A percentile compares a stretch with the other conserved stretches of the same genome.
These are phyloP conservation scores for Saccharomycopsis javanensis DNA, from an alignment of 805 yeast genomes.

Conservation along the genomic window DNA sequence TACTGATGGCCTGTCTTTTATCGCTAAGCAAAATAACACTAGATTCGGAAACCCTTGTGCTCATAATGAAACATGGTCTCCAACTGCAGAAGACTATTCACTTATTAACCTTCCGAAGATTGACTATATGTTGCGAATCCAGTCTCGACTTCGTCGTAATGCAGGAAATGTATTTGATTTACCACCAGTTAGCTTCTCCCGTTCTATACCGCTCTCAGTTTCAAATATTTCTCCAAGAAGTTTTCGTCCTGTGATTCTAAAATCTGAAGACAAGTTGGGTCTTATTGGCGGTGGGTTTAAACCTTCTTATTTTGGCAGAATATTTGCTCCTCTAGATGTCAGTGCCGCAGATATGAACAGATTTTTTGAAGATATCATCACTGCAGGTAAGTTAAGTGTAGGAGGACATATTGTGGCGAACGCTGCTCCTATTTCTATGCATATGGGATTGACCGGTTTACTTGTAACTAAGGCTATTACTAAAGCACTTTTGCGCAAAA, in stretches of 20 bases:
- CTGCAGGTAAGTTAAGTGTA: neutral
- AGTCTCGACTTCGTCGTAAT: neutral
- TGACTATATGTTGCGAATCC: neutral
- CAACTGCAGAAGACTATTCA: neutral
- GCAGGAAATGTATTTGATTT: neutral
- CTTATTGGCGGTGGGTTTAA: neutral
- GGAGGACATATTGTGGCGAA: neutral
- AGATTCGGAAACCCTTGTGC: neutral
- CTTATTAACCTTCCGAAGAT: neutral
- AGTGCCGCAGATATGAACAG: neutral
- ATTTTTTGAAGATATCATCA: neutral
- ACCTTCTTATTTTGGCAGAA: neutral
- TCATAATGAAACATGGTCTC: neutral
- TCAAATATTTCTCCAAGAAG: neutral
- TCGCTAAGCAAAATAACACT: neutral
- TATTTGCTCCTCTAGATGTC: neutral
- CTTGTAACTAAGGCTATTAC: neutral
- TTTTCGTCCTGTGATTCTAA: neutral
- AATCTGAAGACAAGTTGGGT: neutral
- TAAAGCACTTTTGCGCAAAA: neutral
- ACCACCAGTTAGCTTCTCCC: neutral
- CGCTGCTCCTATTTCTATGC: neutral
- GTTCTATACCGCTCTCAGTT: neutral
- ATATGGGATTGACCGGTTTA: neutral
- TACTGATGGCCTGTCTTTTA: neutral